Evolutionary conservation across 108 stramenopile species (phyloP).

Genomic region (Fistulifera solaris): DNA sequence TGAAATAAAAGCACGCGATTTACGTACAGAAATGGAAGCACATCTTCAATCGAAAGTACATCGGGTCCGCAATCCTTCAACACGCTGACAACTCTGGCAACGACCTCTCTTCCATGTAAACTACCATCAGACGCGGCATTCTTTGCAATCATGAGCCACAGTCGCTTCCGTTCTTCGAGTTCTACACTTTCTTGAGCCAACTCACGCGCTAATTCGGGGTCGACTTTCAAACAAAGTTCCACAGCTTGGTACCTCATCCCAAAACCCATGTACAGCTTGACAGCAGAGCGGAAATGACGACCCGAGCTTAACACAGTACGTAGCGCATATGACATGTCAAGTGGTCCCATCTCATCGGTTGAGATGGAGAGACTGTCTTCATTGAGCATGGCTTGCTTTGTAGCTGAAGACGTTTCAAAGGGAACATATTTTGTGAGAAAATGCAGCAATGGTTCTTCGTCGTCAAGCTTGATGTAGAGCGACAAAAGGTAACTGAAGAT

Average conservation of each 20-base stretch:
- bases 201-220: constrained; percentile 72
- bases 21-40: constrained; percentile 43
- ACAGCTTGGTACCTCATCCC: constrained; percentile 84
- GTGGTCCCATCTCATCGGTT: constrained; percentile 31
- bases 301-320: constrained; percentile 63
- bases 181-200: constrained; percentile 71
- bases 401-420: constrained; percentile 21
- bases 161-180: constrained; percentile 61
- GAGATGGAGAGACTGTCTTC: constrained; percentile 11
- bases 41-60: constrained; percentile 84
- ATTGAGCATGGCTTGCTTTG: constrained; percentile 5
- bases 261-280: constrained; percentile 84
- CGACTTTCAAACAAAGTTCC: constrained; percentile 76
- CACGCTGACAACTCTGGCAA: constrained; percentile 69
- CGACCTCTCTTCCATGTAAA: constrained; percentile 62
- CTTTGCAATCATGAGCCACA: constrained; percentile 90
- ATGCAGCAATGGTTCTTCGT: constrained; percentile 72
- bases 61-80: constrained; percentile 81
- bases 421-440: constrained; percentile 73
- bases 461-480: constrained; percentile 64
- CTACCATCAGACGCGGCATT: constrained; percentile 58
- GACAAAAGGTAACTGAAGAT: constrained; percentile 69
- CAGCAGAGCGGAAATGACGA: constrained; percentile 78
- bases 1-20: not conserved
- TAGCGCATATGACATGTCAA: constrained; percentile 73